Percentiles rank a stretch among this genome's conserved stretches.
These are phyloP conservation scores for Leishmania martiniquensis DNA, from an alignment of 208 protist genomes.

Conservation along the genomic window DNA sequence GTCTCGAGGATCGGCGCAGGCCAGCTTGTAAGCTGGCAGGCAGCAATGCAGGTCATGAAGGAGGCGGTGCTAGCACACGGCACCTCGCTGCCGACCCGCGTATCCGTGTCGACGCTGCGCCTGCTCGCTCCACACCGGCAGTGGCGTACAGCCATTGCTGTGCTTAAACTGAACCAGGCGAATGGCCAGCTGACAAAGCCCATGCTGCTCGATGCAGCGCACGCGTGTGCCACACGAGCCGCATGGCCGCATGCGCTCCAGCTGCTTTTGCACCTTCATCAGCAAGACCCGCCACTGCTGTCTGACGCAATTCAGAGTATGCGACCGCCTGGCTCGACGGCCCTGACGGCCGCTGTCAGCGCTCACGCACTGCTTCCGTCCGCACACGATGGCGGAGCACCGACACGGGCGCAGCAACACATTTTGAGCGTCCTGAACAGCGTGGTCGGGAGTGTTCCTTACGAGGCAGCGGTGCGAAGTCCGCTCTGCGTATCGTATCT, in stretches of 20 bases:
- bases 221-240: conserved; percentile 52
- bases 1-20: conserved; percentile 37
- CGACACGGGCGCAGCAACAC: conserved; percentile 59
- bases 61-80: conserved; percentile 78
- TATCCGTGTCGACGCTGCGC: conserved; percentile 69
- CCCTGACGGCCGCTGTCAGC: conserved; percentile 24
- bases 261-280: conserved; percentile 67
- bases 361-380: conserved; percentile 42
- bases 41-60: conserved; percentile 59
- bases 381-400: neutral
- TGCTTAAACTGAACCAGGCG: conserved; percentile 65
- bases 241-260: conserved; percentile 58
- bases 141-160: conserved; percentile 51
- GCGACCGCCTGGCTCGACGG: conserved; percentile 54
- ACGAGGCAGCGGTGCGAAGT: conserved; percentile 45
- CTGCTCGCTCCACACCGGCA: conserved; percentile 74
- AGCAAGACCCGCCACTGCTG: conserved; percentile 58
- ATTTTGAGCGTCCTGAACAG: conserved; percentile 59
- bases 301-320: conserved; percentile 68
- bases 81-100: conserved; percentile 48
- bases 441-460: conserved; percentile 61
- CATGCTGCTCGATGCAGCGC: conserved; percentile 76
- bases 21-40: conserved; percentile 56
- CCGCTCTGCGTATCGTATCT: conserved; percentile 75
- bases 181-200: conserved; percentile 74